Base-by-base conservation (phyloP, 805 yeast species). In the Jamesozyma hellenica region DNA sequence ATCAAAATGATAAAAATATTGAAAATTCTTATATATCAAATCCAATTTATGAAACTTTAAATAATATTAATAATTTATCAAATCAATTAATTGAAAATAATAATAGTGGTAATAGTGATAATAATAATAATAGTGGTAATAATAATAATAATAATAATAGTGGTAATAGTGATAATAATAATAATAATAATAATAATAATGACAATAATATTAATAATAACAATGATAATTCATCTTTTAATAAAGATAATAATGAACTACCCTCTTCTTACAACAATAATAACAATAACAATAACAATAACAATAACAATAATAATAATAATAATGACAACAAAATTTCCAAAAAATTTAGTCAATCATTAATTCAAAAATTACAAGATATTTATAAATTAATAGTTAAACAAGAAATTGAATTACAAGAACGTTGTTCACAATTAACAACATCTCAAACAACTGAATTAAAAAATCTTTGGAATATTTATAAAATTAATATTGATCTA, bases 381-480 rank as follows among this genome's bases (percentile, higher is more conserved):
- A 79, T 86, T 3, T 82, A 81, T 57, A 79, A 79, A 50, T 67
- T 72, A 37, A 82, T 81, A 31, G 77, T 81, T 34, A 74, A 74
- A 46, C 70, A 74, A 45, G 88, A 81, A 61, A 76, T 75, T 41
- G 74, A 75, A 40, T 74, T 81, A 16, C 87, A 80, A 55, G 79
- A 78, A 46, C 77, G 77, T 45, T 82, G 86, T 68, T 74, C 53
- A 70, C 77, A 53, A 58, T 71, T 58, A 61, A 81, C 62, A 53
- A 71, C 60, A 56, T 78, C 64, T 51, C 82, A 60, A 56, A 70
- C 63, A 56, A 66, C 65, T 44, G 75, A 59, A 63, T 75, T 40
- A 79, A 78, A 79, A 47, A 80, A 77, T 50, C 60, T 81, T 40
- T 81, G 88, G 88, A 67, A 74, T 15, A 77, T 79, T 16, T 81